Conservation (phyloP, 2,329 filamentous ascomycete genomes). For the Mariannaea elegans region DNA sequence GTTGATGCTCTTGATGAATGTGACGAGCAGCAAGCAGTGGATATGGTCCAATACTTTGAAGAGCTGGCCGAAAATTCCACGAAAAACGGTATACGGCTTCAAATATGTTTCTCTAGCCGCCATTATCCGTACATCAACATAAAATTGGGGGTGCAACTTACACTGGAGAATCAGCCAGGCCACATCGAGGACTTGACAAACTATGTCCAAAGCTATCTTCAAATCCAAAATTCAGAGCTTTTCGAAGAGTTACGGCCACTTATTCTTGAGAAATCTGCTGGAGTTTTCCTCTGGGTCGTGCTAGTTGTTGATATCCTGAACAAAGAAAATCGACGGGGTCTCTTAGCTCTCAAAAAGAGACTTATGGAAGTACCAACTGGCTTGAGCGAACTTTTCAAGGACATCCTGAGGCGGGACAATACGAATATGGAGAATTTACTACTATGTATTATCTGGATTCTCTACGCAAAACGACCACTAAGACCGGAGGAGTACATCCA, state of each 20-base stretch:
- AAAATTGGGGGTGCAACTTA: slow-evolving; percentile 37
- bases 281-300: slow-evolving; percentile 55
- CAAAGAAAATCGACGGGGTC: slow-evolving; percentile 42
- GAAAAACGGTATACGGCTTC: slow-evolving; percentile 32
- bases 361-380: slow-evolving; percentile 48
- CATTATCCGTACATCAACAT: slow-evolving; percentile 54
- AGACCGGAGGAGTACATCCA: slow-evolving; percentile 54
- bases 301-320: slow-evolving; percentile 53
- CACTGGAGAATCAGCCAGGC: slow-evolving; percentile 47
- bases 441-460: slow-evolving; percentile 60
- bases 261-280: slow-evolving; percentile 48
- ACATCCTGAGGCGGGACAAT: slow-evolving; percentile 58
- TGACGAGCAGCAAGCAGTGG: slow-evolving; percentile 50
- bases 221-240: slow-evolving; percentile 20
- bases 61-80: slow-evolving; percentile 44
- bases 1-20: slow-evolving; percentile 58
- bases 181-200: slow-evolving; percentile 48
- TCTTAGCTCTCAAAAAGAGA: slow-evolving; percentile 33
- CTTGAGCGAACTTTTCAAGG: slow-evolving; percentile 58
- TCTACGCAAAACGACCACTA: slow-evolving; percentile 58
- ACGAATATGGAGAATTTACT: slow-evolving; percentile 51
- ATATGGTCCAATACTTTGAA: slow-evolving; percentile 56
- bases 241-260: slow-evolving; percentile 13
- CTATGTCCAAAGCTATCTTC: slow-evolving; percentile 44
- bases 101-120: slow-evolving; percentile 55